These are phyloP conservation scores for Phalaenopsis aphrodite DNA, from an alignment of 106 monocot genomes.

Conservation along the genomic window DNA sequence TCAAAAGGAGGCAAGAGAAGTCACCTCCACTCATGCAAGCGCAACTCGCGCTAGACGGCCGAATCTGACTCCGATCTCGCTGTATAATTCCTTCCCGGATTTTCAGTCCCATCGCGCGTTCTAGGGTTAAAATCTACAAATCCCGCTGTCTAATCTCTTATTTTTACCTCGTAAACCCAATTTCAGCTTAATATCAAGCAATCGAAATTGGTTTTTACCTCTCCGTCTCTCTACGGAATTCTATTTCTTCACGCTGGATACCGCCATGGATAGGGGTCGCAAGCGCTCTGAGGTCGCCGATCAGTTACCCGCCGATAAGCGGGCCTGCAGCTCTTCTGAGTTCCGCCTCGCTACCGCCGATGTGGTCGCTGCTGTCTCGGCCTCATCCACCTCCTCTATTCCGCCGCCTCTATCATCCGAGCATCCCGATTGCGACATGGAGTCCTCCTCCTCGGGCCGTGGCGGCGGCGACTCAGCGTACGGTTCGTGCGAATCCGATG, in stretches of 20 bases:
- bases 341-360: slow-evolving; percentile 6
- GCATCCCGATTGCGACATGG: slow-evolving; percentile 18
- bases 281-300: slow-evolving; percentile 30
- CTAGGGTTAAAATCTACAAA: neutral
- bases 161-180: neutral
- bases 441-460: slow-evolving; percentile 19
- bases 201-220: neutral
- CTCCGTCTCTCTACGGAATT: neutral
- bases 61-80: neutral
- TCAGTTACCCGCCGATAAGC: slow-evolving; percentile 32
- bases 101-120: neutral
- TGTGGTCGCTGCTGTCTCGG: neutral
- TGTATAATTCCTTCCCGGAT: neutral
- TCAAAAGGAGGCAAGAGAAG: neutral
- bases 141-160: neutral
- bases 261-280: slow-evolving; percentile 35
- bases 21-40: neutral
- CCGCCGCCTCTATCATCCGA: slow-evolving; percentile 9
- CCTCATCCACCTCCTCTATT: neutral
- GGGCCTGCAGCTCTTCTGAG: slow-evolving; percentile 27
- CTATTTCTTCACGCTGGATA: slow-evolving; percentile 5
- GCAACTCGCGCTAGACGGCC: neutral
- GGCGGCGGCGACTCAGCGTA: slow-evolving; percentile 21
- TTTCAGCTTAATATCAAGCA: neutral
- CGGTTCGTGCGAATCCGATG: slow-evolving; percentile 29